Base-by-base conservation (phyloP, 805 yeast genomes). In the Wickerhamiella australiensis region DNA sequence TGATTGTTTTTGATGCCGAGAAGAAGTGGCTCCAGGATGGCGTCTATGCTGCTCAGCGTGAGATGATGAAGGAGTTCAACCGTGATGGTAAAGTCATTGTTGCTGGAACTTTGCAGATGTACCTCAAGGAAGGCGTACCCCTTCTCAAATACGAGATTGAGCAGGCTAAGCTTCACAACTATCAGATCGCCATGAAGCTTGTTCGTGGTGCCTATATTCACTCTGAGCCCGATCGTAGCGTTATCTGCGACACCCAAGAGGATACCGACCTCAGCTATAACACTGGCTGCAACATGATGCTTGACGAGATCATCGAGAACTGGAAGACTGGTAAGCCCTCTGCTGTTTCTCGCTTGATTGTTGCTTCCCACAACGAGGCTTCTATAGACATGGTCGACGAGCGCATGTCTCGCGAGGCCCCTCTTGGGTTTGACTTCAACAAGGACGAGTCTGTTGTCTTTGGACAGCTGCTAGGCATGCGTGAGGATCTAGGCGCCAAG, bases 121-220 rank as follows among this genome's bases (percentile, higher is more conserved):
- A 88, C 65, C 72, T 90, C 60, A 77, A 79, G 46, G 85, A 82
- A 54, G 79, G 94, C 0, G 63, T 79, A 1, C 71, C 72, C 18
- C 73, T 83, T 56, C 68, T 90, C 54, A 65, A 74, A 27, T 55
- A 67, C 36, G 96, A 88, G 63, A 75, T 77, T 55, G 65, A 71
- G 56, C 69, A 79, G 50, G 96, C 96, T 15, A 57, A 67, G 51
- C 63, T 72, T 50, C 58, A 56, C 47, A 73, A 75, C 48, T 88
- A 88, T 66, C 76, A 82, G 61, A 67, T 87, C 51, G 96, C 95
- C 18, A 70, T 87, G 71, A 88, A 88, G 66, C 74, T 88, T 50
- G 97, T 88, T 15, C 78, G 97, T 66, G 97, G 97, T 56, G 97
- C 97, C 13, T 88, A 88, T 69, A 78, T 88, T 53, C 96, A 88